Evolutionary conservation across 2,329 filamentous ascomycete species (phyloP).

Genomic region (Teratosphaeria gauchensis): DNA sequence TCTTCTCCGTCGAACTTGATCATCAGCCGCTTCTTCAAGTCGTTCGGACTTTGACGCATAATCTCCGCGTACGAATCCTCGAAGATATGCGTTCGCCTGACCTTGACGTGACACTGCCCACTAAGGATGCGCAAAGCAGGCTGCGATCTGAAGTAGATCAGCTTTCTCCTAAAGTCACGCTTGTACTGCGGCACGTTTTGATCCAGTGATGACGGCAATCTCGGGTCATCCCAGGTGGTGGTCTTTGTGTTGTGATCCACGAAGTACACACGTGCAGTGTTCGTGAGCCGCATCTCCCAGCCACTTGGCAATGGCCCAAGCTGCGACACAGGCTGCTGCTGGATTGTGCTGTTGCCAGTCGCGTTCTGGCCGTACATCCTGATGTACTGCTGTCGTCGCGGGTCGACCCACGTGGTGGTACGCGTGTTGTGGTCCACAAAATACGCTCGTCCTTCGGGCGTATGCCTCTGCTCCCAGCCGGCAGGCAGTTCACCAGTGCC

Average conservation of each 20-base stretch:
- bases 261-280: slow-evolving; percentile 96
- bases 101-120: slow-evolving; percentile 96
- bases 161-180: slow-evolving; percentile 92
- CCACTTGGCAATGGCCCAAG: slow-evolving; percentile 89
- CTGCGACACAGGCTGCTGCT: slow-evolving; percentile 95
- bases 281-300: slow-evolving; percentile 99
- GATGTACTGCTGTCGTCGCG: slow-evolving; percentile 93
- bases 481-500: slow-evolving; percentile 90
- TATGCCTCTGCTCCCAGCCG: slow-evolving; percentile 93
- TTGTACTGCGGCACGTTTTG: slow-evolving; percentile 99
- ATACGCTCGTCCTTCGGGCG: slow-evolving; percentile 87
- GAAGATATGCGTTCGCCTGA: slow-evolving; percentile 91
- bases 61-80: slow-evolving; percentile 99
- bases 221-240: slow-evolving; percentile 96
- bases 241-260: slow-evolving; percentile 99
- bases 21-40: slow-evolving; percentile 97
- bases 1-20: slow-evolving; percentile 99
- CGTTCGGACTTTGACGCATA: slow-evolving; percentile 87
- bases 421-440: slow-evolving; percentile 98
- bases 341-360: slow-evolving; percentile 68
- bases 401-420: slow-evolving; percentile 97
- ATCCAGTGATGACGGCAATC: slow-evolving; percentile 87
- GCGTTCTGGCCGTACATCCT: slow-evolving; percentile 84
- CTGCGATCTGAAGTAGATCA: slow-evolving; percentile 98
- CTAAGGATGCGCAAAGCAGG: slow-evolving; percentile 90